These are phyloP conservation scores for Xerocomus potaroensis DNA, from an alignment of 768 basidiomycete genomes.

Conservation along the genomic window DNA sequence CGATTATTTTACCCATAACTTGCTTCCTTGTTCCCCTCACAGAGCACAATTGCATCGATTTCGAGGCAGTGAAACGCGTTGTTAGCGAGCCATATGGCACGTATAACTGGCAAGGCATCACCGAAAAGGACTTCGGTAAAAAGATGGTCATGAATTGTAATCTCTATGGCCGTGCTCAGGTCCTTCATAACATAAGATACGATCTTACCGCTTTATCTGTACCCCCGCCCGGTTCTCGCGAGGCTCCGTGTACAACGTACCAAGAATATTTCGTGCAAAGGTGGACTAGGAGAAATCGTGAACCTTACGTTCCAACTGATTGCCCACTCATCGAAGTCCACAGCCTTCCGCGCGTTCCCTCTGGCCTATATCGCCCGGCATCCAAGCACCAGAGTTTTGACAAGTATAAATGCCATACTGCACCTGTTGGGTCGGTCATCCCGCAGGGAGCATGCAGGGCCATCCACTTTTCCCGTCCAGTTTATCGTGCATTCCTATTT, in stretches of 20 bases:
- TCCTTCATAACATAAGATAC: slow-evolving; percentile 54
- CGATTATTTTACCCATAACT: slow-evolving; percentile 46
- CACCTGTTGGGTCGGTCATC: slow-evolving; percentile 31
- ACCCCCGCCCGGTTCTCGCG: slow-evolving; percentile 49
- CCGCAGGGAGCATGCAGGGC: slow-evolving; percentile 49
- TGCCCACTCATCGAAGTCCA: slow-evolving; percentile 62
- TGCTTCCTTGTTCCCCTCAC: slow-evolving; percentile 66
- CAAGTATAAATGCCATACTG: slow-evolving; percentile 21
- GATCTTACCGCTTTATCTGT: slow-evolving; percentile 65
- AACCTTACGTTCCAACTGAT: slow-evolving; percentile 43
- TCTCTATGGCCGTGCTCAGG: slow-evolving; percentile 50
- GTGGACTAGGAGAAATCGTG: slow-evolving; percentile 48
- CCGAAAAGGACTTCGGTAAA: slow-evolving; percentile 44
- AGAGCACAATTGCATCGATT: slow-evolving; percentile 51
- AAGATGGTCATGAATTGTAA: slow-evolving; percentile 53
- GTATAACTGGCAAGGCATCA: slow-evolving; percentile 52
- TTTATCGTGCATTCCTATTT: slow-evolving; percentile 50
- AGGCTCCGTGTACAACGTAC: slow-evolving; percentile 47
- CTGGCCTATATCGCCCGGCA: slow-evolving; percentile 36
- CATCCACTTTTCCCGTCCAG: slow-evolving; percentile 47
- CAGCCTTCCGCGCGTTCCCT: slow-evolving; percentile 39
- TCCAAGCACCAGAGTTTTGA: slow-evolving; percentile 24
- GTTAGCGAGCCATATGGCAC: slow-evolving; percentile 47
- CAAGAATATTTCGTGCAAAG: slow-evolving; percentile 53
- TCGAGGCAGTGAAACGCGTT: slow-evolving; percentile 46